Evolutionary conservation across 345 rosid species (phyloP).

Genomic region (Lumnitzera racemosa): DNA sequence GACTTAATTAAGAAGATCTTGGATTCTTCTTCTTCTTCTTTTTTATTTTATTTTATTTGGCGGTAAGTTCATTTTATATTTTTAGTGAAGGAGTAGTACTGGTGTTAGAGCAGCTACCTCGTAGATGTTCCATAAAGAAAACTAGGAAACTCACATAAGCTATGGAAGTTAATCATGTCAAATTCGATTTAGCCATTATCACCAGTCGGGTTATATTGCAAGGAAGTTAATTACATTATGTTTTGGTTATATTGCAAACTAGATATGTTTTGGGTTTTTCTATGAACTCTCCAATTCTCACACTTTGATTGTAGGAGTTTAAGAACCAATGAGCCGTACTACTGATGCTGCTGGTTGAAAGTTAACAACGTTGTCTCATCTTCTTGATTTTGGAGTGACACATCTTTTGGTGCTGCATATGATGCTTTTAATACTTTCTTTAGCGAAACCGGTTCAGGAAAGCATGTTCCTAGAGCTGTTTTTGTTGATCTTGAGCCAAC

Average conservation of each 20-base stretch:
- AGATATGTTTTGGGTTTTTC: background rate
- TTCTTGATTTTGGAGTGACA: conserved; percentile 17
- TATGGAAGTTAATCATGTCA: background rate
- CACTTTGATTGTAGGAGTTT: background rate
- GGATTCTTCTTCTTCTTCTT: no score
- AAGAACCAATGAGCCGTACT: background rate
- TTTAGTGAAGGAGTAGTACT: background rate
- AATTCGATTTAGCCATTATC: background rate
- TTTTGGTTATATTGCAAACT: no score
- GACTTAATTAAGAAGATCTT: no score
- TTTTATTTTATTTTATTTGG: no score
- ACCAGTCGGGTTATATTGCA: no score
- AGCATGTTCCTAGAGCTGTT: conserved; percentile 30
- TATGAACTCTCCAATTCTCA: background rate
- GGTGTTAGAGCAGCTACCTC: background rate
- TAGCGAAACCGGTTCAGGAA: conserved; percentile 31
- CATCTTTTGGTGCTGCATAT: conserved; percentile 17
- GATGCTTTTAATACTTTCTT: conserved; percentile 36
- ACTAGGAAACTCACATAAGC: background rate
- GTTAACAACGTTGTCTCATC: background rate
- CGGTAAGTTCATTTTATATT: no score
- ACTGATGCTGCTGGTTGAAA: background rate
- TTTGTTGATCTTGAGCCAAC: conserved; percentile 31
- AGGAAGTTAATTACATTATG: no score
- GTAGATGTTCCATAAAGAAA: background rate